Evolutionary conservation across 371 early-diverging fungal species (phyloP), one percentile per base, ranked within the genome.

Genomic region (Apophysomyces trapeziformis): DNA sequence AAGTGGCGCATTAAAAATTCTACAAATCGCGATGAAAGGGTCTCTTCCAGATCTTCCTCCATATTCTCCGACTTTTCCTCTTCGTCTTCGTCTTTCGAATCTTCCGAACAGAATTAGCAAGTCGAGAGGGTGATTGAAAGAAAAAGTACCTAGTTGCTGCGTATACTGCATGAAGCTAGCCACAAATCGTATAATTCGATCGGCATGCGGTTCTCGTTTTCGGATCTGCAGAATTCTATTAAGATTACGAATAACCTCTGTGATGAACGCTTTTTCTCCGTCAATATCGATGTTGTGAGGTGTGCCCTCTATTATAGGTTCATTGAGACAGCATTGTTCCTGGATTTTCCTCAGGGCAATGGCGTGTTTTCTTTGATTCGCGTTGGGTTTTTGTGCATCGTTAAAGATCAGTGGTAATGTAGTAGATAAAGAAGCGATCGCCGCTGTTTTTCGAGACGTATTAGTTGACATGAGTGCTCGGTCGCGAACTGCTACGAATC

Each of bases 281-380:
- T 76, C 71, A 14, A 18, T 54, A 58, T 83, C 79, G 36, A 81
- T 77, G 38, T 75, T 71, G 16, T 78, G 78, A 18, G 72, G 72
- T 13, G 80, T 67, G 0, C 78, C 85, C 5, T 79, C 74, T n/a
- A 60, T 70, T 39, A 80, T 79, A 12, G 70, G 67, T 43, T 76
- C 69, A 21, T 78, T 74, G 16, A 85, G 59, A 46, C 85, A 76
- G 67, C 89, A 88, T 44, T 85, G 80, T 59, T 80, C 70, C 70
- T 93, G 94, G 59, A 93, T 73, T 71, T 92, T 93, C 60, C 92
- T 83, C n/a, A 95, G 78, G 37, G 88, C 85, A 44, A 89, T 86
- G 12, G 90, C 88, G 67, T 90, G 86, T 66, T 87, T 89, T 65
- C 92, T 87, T 68, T 91, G 89, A 5, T 83, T 84, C 5, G 89